phyloP scores from a whole-genome alignment of 208 protist genomes.

The Spongospora subterranea region DNA sequence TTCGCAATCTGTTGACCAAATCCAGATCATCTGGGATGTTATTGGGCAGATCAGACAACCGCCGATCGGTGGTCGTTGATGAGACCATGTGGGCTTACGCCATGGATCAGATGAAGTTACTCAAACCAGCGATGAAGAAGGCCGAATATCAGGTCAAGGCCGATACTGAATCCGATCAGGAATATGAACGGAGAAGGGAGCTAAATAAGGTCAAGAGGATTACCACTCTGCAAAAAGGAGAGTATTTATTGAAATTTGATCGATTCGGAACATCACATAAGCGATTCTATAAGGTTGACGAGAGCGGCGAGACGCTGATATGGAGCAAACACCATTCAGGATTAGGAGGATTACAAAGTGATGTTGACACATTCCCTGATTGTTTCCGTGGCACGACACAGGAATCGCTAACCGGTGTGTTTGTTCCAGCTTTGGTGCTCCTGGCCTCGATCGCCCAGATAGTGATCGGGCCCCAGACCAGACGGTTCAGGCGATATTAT shows the following conservation, averaged over 20 bases:
- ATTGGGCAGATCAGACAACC: neutral
- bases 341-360: too few species aligned
- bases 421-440: too few species aligned
- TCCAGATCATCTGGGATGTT: neutral
- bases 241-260: conserved; percentile 32
- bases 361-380: too few species aligned
- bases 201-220: neutral
- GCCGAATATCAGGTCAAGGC: neutral
- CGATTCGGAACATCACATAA: neutral
- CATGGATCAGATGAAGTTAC: conserved; percentile 18
- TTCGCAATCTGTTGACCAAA: too few species aligned
- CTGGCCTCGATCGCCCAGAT: neutral
- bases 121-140: conserved; percentile 21
- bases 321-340: too few species aligned
- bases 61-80: neutral
- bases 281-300: conserved; percentile 35
- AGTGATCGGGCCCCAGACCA: conserved; percentile 45
- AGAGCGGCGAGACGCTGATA: neutral
- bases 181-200: neutral
- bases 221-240: neutral
- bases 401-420: too few species aligned
- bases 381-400: too few species aligned
- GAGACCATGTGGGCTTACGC: neutral
- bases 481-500: neutral
- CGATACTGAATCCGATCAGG: neutral